These are phyloP conservation scores for Penicillium corylophilum DNA, from an alignment of 2,329 filamentous ascomycete species.

Conservation along the genomic window DNA sequence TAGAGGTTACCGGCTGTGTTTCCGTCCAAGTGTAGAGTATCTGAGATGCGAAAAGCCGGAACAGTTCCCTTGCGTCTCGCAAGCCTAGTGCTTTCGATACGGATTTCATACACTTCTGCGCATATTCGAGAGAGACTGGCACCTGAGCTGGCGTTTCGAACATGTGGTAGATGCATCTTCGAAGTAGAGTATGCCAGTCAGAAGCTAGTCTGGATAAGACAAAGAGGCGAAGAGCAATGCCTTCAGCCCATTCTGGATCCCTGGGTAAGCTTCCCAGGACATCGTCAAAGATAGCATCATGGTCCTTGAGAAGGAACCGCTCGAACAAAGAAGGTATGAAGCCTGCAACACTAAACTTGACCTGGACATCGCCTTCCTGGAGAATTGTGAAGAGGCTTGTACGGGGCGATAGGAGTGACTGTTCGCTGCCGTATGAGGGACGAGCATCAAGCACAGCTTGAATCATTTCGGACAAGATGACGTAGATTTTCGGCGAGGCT, in stretches of 20 bases:
- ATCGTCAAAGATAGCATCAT: conserved; percentile 82
- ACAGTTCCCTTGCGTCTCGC: conserved; percentile 66
- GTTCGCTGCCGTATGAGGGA: conserved; percentile 63
- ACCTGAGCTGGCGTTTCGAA: conserved; percentile 85
- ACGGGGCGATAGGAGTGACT: conserved; percentile 61
- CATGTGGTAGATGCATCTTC: conserved; percentile 86
- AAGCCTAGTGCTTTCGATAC: conserved; percentile 68
- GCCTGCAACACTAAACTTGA: conserved; percentile 74
- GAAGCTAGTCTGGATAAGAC: conserved; percentile 76
- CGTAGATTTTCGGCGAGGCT: conserved; percentile 68
- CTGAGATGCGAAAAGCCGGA: conserved; percentile 82
- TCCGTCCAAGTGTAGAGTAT: conserved; percentile 89
- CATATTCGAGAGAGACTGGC: conserved; percentile 64
- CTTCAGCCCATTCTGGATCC: conserved; percentile 70
- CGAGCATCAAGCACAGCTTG: conserved; percentile 67
- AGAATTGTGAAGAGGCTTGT: conserved; percentile 75
- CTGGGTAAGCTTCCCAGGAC: conserved; percentile 76
- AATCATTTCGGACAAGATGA: conserved; percentile 66
- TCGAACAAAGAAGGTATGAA: conserved; percentile 73
- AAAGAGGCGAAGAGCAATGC: conserved; percentile 79
- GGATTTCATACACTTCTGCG: conserved; percentile 65
- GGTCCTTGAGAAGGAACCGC: conserved; percentile 75
- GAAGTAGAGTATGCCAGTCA: conserved; percentile 79
- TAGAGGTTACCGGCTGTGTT: conserved; percentile 61
- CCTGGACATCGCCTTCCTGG: conserved; percentile 61